These are phyloP conservation scores for Pseudomonodictys pantanalensis DNA, from an alignment of 495 filamentous ascomycete species.

Conservation along the genomic window DNA sequence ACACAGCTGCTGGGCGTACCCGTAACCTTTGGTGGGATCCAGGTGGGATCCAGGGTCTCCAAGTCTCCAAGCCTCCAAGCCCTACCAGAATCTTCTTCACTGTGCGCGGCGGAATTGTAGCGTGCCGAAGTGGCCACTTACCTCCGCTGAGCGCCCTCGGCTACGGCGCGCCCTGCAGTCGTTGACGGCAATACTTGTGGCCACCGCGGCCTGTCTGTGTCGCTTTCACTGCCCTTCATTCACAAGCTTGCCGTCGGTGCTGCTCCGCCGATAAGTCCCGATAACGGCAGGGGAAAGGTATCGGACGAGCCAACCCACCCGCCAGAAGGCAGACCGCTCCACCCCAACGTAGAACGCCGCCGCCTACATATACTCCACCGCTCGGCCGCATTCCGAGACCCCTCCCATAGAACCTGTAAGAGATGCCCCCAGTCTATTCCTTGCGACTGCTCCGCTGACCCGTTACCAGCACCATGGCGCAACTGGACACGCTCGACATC, in stretches of 20 bases:
- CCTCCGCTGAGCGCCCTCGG: too few species aligned
- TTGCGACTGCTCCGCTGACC: slow-evolving; percentile 2
- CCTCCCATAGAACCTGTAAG: slow-evolving; percentile 2
- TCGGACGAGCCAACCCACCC: neutral
- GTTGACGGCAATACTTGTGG: neutral
- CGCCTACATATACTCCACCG: slow-evolving; percentile 14
- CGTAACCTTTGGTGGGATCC: too few species aligned
- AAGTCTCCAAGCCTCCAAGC: too few species aligned
- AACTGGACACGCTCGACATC: slow-evolving; percentile 93
- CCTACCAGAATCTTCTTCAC: too few species aligned
- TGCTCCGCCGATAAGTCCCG: slow-evolving; percentile 1
- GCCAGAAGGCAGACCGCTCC: neutral
- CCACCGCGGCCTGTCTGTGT: neutral
- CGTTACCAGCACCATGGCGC: slow-evolving; percentile 63
- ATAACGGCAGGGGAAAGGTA: neutral
- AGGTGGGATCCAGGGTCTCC: too few species aligned
- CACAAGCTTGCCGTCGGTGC: too few species aligned
- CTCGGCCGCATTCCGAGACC: slow-evolving; percentile 25
- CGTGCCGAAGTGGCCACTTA: neutral
- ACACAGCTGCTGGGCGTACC: too few species aligned
- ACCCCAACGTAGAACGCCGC: neutral
- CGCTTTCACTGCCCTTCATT: neutral
- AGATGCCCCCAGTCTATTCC: neutral
- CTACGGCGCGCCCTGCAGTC: neutral
- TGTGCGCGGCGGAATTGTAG: neutral